Base-by-base conservation (phyloP, 352 stramenopile species). In the Globisporangium cystogenes region DNA sequence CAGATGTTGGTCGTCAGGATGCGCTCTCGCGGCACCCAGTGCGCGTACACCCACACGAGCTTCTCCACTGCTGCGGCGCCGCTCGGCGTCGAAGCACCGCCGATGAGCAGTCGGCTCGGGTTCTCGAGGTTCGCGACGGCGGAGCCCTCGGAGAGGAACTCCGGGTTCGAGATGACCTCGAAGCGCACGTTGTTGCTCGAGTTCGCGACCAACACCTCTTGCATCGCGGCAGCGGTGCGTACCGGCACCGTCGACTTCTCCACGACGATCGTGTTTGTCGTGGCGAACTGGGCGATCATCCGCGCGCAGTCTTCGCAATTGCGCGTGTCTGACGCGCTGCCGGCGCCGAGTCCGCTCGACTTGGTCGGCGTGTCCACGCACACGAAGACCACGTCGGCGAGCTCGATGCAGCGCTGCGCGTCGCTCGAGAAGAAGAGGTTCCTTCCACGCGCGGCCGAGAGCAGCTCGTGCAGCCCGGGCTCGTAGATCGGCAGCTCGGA, bases 241-340 rank as follows among this genome's bases (percentile, higher is more conserved):
- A 99, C 97, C 6, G 98, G 98, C 50, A 99, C 97, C 4, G 98
- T 99, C 20, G 90, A 98, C 86, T 99, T 99, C 70, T 99, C 97
- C 18, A 99, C 96, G 29, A 99, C 96, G 68, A 99, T 99, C 77
- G 99, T 99, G 58, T 92, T 74, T 31, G 72, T 70, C 2, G 70
- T 97, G 7, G 96, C 87, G 45, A 98, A 87, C 55, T 97, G 74
- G 8, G 96, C 97, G 74, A 99, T 99, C 64, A 91, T 99, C 48
- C 98, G 91, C 27, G 97, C 97, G 60, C 96, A 99, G 21, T 98
- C 80, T 74, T 99, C 97, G 62, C 96, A 99, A 76, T 99, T 99
- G 67, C 98, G 99, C 18, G 99, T 98, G 70, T 99, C 98, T 16
- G 97, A 96, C 5, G 97, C 97, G 55, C 93, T 94, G 27, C 98